These are phyloP conservation scores for Lactarius psammicola DNA, from an alignment of 768 basidiomycete genomes.

Conservation along the genomic window DNA sequence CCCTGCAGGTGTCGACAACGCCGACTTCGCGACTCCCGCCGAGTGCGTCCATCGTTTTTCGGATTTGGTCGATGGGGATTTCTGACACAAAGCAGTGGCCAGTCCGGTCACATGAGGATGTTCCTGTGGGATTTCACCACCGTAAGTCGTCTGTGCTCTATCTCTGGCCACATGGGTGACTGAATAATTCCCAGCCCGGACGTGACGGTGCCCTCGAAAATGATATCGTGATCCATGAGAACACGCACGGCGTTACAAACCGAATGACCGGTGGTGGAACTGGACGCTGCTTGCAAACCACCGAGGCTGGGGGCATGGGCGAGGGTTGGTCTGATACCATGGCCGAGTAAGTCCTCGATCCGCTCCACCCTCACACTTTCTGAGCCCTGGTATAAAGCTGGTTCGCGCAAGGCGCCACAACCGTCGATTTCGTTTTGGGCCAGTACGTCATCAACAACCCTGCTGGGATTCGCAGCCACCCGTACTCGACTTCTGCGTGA, in stretches of 20 bases:
- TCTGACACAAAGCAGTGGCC: conserved; percentile 30
- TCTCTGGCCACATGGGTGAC: background rate
- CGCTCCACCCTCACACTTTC: conserved; percentile 8
- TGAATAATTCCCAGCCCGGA: conserved; percentile 40
- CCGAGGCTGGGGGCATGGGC: conserved; percentile 65
- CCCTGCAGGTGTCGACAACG: conserved; percentile 44
- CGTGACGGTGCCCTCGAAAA: conserved; percentile 67
- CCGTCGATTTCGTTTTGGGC: conserved; percentile 43
- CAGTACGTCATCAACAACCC: conserved; percentile 53
- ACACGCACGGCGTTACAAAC: conserved; percentile 38
- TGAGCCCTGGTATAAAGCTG: conserved; percentile 29
- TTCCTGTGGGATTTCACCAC: conserved; percentile 37
- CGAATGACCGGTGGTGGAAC: conserved; percentile 53
- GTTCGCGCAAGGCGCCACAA: conserved; percentile 40
- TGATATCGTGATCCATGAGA: conserved; percentile 54
- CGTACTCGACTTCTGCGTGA: conserved; percentile 55
- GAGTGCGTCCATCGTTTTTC: conserved; percentile 36
- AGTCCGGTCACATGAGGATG: conserved; percentile 47
- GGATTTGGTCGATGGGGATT: background rate
- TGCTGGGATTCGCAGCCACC: conserved; percentile 54
- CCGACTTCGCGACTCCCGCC: conserved; percentile 44
- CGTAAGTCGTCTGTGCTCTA: conserved; percentile 28
- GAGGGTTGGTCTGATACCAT: conserved; percentile 65
- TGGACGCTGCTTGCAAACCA: conserved; percentile 58
- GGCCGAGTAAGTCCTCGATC: conserved; percentile 27